phyloP scores from a whole-genome alignment of 345 rosid genomes.

The Brassica cretica region DNA sequence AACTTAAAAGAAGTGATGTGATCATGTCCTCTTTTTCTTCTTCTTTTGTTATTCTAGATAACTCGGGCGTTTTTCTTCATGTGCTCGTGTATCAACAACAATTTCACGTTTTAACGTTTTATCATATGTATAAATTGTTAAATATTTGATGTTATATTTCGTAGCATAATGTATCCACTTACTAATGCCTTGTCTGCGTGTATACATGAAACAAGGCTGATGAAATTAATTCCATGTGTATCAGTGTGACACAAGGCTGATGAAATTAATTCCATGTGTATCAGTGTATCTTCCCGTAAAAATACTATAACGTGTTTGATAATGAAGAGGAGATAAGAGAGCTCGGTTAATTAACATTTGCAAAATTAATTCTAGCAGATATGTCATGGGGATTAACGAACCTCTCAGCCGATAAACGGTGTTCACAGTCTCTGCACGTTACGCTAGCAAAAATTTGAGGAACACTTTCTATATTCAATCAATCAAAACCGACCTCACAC shows the following conservation, averaged over 20 bases:
- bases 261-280: background rate
- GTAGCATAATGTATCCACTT: slow-evolving; percentile 2
- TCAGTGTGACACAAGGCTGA: background rate
- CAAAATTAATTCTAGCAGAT: too few species aligned
- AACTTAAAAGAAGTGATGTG: background rate
- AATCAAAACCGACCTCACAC: background rate
- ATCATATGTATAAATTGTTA: background rate
- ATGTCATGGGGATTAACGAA: too few species aligned
- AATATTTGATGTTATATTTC: slow-evolving; percentile 2
- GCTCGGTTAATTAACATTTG: too few species aligned
- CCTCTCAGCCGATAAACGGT: background rate
- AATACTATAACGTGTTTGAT: background rate
- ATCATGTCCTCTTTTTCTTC: background rate
- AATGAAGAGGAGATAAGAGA: background rate
- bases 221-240: background rate
- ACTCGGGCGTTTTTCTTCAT: background rate
- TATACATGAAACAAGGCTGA: background rate
- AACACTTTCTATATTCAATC: background rate
- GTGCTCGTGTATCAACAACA: background rate
- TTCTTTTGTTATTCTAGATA: background rate
- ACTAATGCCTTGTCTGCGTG: slow-evolving; percentile 1
- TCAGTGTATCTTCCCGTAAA: background rate
- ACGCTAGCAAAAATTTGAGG: background rate
- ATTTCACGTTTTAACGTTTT: background rate
- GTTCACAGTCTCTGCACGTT: background rate